These are phyloP conservation scores for Pestalotiopsis sp. DNA, from an alignment of 2,329 filamentous ascomycete species.

Conservation along the genomic window DNA sequence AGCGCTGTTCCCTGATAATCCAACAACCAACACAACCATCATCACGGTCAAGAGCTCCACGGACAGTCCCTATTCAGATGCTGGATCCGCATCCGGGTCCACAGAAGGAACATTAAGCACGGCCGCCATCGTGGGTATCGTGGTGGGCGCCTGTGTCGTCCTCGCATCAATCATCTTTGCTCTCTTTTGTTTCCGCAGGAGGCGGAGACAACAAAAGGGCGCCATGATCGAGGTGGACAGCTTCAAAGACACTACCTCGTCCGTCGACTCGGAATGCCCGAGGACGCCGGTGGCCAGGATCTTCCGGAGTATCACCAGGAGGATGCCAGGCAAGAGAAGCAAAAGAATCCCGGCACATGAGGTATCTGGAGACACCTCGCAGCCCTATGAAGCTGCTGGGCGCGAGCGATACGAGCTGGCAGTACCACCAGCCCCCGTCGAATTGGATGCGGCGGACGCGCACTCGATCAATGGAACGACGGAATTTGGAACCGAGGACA, in stretches of 20 bases:
- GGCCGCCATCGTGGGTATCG: constrained; percentile 49
- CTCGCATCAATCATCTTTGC: constrained; percentile 33
- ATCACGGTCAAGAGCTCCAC: constrained; percentile 44
- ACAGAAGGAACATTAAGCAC: constrained; percentile 36
- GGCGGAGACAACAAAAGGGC: constrained; percentile 23
- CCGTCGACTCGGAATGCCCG: constrained; percentile 36
- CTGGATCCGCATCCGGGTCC: constrained; percentile 22
- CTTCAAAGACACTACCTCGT: constrained; percentile 40
- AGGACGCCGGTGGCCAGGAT: constrained; percentile 41
- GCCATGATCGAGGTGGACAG: constrained; percentile 32
- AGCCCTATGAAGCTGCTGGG: constrained; percentile 42
- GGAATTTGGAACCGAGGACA: constrained; percentile 43
- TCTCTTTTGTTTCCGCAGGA: constrained; percentile 38
- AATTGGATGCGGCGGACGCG: constrained; percentile 50
- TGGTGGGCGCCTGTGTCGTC: constrained; percentile 42
- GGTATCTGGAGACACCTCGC: constrained; percentile 32
- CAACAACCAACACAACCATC: constrained; percentile 42
- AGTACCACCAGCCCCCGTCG: constrained; percentile 47
- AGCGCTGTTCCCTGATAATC: constrained; percentile 52
- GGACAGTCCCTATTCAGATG: constrained; percentile 51
- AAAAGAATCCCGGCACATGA: constrained; percentile 26
- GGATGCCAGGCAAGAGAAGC: constrained; percentile 35
- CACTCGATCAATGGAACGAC: constrained; percentile 41
- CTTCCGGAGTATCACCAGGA: constrained; percentile 44
- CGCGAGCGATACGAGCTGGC: constrained; percentile 55